Percentiles rank a stretch among this genome's conserved stretches.
These are phyloP conservation scores for Cercospora zeina DNA, from an alignment of 2,329 filamentous ascomycete genomes.

Conservation along the genomic window DNA sequence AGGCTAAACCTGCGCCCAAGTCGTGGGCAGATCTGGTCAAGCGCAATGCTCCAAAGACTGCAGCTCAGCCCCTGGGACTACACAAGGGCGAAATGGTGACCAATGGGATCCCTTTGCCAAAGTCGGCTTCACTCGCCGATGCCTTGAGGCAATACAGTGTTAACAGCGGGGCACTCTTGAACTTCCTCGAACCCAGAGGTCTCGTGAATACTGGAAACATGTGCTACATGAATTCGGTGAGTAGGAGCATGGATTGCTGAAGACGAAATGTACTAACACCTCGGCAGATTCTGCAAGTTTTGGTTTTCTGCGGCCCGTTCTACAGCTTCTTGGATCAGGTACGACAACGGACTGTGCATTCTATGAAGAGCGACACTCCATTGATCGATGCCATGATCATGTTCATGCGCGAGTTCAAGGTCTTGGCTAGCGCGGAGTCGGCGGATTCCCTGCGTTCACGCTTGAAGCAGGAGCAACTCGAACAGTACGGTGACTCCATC, in stretches of 20 bases:
- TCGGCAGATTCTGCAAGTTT: constrained; percentile 81
- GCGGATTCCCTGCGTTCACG: constrained; percentile 70
- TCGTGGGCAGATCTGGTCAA: constrained; percentile 71
- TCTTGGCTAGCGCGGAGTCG: constrained; percentile 76
- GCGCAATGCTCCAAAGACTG: constrained; percentile 45
- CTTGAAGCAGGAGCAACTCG: constrained; percentile 79
- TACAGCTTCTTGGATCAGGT: constrained; percentile 90
- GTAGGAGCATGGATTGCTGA: constrained; percentile 41
- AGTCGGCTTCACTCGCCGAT: constrained; percentile 64
- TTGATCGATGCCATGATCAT: constrained; percentile 95
- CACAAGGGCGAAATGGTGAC: constrained; percentile 32
- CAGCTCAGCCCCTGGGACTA: constrained; percentile 37
- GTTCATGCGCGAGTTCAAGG: constrained; percentile 89
- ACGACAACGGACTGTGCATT: constrained; percentile 78
- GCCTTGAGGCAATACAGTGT: constrained; percentile 73
- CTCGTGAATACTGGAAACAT: constrained; percentile 97
- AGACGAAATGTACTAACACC: constrained; percentile 11
- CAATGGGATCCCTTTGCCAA: constrained; percentile 45
- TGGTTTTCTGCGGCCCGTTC: constrained; percentile 91
- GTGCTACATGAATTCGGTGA: constrained; percentile 99
- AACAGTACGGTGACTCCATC: constrained; percentile 87
- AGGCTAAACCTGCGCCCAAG: constrained; percentile 46
- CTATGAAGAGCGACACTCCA: constrained; percentile 93
- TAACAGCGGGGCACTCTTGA: constrained; percentile 63
- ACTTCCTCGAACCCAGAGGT: constrained; percentile 88